Evolutionary conservation across 805 yeast species (phyloP), one percentile per base, ranked within the genome.

Genomic region (Candida palmyrensis): DNA sequence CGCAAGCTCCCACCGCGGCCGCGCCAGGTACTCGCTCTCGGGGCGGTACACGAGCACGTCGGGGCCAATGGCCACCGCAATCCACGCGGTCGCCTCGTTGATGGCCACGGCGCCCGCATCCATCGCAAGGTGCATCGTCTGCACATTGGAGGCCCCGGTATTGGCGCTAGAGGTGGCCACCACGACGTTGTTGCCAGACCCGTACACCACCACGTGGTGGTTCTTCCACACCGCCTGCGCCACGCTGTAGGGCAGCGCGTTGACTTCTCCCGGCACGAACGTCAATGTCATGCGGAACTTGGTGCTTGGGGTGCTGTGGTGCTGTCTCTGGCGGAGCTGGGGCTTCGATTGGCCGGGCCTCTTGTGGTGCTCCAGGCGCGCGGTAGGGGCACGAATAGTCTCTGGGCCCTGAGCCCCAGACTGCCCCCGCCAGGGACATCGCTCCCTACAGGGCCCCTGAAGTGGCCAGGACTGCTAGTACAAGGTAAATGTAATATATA

Each of bases 261-360:
- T 82, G 13, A 92, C 92, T 50, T 84, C 85, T 2, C 97, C 97
- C 2, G 96, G 96, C 28, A 85, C 74, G 48, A 83, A 79, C 37
- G 76, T 76, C 35, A 83, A 55, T 4, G 82, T 65, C 87, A 81
- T 78, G 25, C n/a, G 29, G 35, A 13, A 6, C 15, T 28, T n/a
- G n/a, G 7, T 21, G 24, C 9, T 10, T 21, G 11, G 11, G 24
- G 11, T 10, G 10, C 11, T 21, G 11, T 21, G 24, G 24, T 11
- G 11, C 24, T 11, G 24, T 21, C 11, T 21, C 24, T 21, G 24
- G 9, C 10, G n/a, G n/a, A n/a, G n/a, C n/a, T n/a, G n/a, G n/a
- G n/a, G n/a, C n/a, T n/a, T n/a, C n/a, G n/a, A n/a, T n/a, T n/a
- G n/a, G n/a, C n/a, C n/a, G n/a, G n/a, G n/a, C n/a, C n/a, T n/a